Evolutionary conservation across 2,329 filamentous ascomycete genomes (phyloP), one percentile per base, ranked within the genome.

Genomic region (Colletotrichum sojae): DNA sequence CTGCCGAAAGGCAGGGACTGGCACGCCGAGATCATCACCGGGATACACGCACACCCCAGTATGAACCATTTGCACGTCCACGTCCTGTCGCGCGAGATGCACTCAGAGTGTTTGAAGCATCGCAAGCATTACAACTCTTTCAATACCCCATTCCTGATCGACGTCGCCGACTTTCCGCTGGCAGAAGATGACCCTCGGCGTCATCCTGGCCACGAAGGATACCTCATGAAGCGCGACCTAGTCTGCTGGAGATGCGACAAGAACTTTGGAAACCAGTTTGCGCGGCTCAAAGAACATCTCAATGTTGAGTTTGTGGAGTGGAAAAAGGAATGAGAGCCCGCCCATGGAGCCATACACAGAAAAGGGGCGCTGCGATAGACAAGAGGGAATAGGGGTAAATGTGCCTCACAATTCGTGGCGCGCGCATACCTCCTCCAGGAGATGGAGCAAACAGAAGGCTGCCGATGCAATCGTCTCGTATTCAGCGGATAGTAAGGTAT

Each of bases 1-100:
- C 81, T 95, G 9, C 94, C 94, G 0, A 71, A 76, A 0, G 95
- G 94, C 0, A 86, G 95, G 25, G 90, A 98, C 80, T 98, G 94
- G 93, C 81, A 83, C 48, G 82, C 83, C 13, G 94, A 96, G 27
- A 86, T 98, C 56, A 87, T 89, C 57, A 87, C 90, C 20, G 96
- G 96, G 15, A 88, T 97, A 8, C 96, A 99, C 81, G 92, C 94
- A 3, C 89, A 91, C 73, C 96, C 96, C 3, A 95, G 92, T 64
- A 98, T 99, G 96, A 91, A 89, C 71, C 94, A 98, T 78, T 78
- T 98, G 63, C 96, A 99, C 80, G 85, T 98, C 4, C 96, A 99
- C 79, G 89, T 98, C 36, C 81, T 98, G 66, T 94, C 92, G 46
- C 84, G 89, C 18, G 96, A 99, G 78, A 91, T 93, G 85, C 86